phyloP scores from a whole-genome alignment of 2,329 filamentous ascomycete genomes.

The Zarea fungicola region DNA sequence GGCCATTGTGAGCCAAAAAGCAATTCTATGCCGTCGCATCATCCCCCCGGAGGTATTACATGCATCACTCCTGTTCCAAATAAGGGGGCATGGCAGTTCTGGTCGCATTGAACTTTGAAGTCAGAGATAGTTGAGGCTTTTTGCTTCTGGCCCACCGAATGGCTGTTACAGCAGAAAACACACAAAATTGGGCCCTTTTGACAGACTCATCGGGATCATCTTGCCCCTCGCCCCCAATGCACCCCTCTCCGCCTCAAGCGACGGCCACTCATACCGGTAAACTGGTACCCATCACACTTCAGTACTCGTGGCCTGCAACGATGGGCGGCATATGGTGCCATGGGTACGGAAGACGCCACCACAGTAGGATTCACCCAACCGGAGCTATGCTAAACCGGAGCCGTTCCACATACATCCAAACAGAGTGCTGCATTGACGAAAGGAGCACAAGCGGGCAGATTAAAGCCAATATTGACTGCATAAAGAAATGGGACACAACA shows the following conservation, averaged over 20 bases:
- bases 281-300: no score
- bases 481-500: background rate
- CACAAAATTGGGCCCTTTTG: background rate
- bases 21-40: constrained; percentile 10
- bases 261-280: background rate
- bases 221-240: constrained; percentile 5
- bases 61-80: background rate
- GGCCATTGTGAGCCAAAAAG: background rate
- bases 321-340: background rate
- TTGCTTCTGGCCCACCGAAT: no score
- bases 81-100: background rate
- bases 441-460: background rate
- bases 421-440: background rate
- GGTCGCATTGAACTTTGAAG: no score
- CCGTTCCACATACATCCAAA: background rate
- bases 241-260: constrained; percentile 4
- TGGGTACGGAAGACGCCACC: background rate
- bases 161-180: background rate
- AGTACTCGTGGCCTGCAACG: background rate
- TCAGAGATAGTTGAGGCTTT: no score
- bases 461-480: background rate
- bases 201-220: constrained; percentile 7
- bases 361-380: background rate
- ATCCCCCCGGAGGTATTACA: background rate
- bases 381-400: background rate